Evolutionary conservation across 2,329 filamentous ascomycete species (phyloP).

Genomic region (Ascosphaera aggregata): DNA sequence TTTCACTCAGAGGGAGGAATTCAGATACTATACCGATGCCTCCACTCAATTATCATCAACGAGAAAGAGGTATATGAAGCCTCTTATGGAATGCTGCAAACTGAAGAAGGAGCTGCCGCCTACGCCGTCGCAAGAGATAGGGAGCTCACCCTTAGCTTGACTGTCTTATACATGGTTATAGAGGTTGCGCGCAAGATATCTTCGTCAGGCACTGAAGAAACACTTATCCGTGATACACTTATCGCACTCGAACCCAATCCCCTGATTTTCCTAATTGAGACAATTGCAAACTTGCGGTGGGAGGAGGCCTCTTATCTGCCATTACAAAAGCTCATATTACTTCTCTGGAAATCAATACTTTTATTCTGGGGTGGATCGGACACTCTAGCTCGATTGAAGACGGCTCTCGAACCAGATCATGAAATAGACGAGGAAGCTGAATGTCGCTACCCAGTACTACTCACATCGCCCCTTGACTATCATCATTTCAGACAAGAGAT

Average conservation of each 20-base stretch:
- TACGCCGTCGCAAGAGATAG: conserved; percentile 16
- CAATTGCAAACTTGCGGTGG: conserved; percentile 47
- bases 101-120: conserved; percentile 13
- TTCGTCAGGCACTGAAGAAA: conserved; percentile 1
- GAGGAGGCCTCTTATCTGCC: conserved; percentile 31
- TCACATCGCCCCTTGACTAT: conserved; percentile 84
- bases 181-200: conserved; percentile 19
- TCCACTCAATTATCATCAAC: background rate
- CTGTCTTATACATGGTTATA: conserved; percentile 19
- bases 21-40: background rate
- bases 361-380: conserved; percentile 61
- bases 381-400: conserved; percentile 52
- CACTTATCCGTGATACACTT: background rate
- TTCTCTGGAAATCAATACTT: conserved; percentile 82
- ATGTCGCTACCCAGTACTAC: conserved; percentile 56
- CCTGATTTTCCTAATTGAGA: conserved; percentile 47
- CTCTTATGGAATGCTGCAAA: conserved; percentile 8
- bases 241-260: conserved; percentile 37
- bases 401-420: conserved; percentile 32
- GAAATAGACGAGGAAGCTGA: conserved; percentile 28
- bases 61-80: background rate
- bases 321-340: conserved; percentile 47
- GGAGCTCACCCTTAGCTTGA: conserved; percentile 20
- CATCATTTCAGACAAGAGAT: conserved; percentile 93
- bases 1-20: background rate